These are phyloP conservation scores for Auriscalpium vulgare DNA, from an alignment of 768 basidiomycete genomes.

Conservation along the genomic window DNA sequence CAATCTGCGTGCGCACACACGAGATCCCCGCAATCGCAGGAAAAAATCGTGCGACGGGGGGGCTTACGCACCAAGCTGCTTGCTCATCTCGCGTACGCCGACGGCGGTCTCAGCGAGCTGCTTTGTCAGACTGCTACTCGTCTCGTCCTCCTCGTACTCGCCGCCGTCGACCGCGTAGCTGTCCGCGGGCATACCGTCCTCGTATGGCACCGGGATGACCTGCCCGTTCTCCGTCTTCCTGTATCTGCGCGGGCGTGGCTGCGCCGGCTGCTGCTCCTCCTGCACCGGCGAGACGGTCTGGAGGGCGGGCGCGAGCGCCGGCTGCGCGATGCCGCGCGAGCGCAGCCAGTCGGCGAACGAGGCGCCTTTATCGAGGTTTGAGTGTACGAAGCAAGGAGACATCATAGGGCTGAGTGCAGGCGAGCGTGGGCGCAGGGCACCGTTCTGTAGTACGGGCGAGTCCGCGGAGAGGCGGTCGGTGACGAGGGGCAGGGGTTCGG, in stretches of 20 bases:
- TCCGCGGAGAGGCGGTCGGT: too few species aligned
- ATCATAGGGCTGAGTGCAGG: constrained; percentile 29
- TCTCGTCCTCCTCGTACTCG: constrained; percentile 62
- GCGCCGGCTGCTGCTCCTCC: constrained; percentile 9
- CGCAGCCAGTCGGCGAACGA: constrained; percentile 70
- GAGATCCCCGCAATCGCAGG: constrained; percentile 2
- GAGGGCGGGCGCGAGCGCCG: constrained; percentile 42
- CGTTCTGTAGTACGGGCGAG: neutral
- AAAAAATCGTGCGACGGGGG: constrained; percentile 4
- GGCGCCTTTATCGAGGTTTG: constrained; percentile 76
- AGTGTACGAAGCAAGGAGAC: constrained; percentile 92
- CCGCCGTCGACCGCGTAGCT: constrained; percentile 22
- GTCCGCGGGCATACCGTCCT: constrained; percentile 12
- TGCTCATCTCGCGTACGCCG: constrained; percentile 97
- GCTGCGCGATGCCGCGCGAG: constrained; percentile 10
- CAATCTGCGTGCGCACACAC: neutral
- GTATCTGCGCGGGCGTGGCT: constrained; percentile 17
- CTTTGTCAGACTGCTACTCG: constrained; percentile 77
- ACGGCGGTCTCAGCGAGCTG: constrained; percentile 96
- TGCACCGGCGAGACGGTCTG: constrained; percentile 29
- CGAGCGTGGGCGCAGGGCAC: constrained; percentile 9
- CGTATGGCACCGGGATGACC: constrained; percentile 15
- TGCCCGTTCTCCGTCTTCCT: constrained; percentile 15
- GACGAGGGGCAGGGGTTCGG: neutral
- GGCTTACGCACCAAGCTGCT: constrained; percentile 75